Conservation (phyloP, 208 protist genomes). For the Leishmania amazonensis region DNA sequence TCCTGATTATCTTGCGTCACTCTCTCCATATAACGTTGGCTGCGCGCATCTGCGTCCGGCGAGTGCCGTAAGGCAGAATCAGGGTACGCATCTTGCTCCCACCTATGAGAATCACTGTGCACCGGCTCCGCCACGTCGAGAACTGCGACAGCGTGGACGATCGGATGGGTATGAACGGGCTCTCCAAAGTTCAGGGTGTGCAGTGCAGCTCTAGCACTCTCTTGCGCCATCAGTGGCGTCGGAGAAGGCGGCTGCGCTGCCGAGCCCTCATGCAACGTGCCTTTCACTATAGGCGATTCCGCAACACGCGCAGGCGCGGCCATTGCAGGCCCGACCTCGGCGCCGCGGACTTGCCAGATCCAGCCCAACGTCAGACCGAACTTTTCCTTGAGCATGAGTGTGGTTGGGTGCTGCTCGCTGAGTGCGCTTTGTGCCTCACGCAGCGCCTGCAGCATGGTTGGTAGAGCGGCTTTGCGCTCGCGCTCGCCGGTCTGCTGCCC, state of each 20-base stretch:
- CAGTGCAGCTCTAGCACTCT: constrained; percentile 36
- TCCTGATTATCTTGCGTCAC: neutral
- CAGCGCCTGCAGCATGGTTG: constrained; percentile 77
- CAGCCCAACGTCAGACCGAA: constrained; percentile 53
- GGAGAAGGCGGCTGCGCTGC: neutral
- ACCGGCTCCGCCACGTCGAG: neutral
- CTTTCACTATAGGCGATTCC: neutral
- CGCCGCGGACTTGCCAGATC: constrained; percentile 12
- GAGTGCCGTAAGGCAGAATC: neutral
- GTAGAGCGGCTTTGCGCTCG: constrained; percentile 48
- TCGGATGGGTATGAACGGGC: neutral
- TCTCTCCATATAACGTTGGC: too few species aligned
- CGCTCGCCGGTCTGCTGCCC: constrained; percentile 50
- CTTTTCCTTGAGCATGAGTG: constrained; percentile 62
- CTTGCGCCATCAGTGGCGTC: constrained; percentile 3
- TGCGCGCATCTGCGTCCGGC: neutral
- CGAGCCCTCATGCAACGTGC: neutral
- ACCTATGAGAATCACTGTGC: too few species aligned
- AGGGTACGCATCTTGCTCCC: neutral
- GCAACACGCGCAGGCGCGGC: neutral
- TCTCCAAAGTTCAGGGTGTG: constrained; percentile 42
- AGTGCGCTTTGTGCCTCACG: constrained; percentile 57
- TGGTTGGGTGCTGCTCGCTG: constrained; percentile 70
- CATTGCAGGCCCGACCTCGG: neutral
- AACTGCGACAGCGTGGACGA: neutral